Evolutionary conservation across 345 rosid species (phyloP).

Genomic region (Salix koriyanagi): DNA sequence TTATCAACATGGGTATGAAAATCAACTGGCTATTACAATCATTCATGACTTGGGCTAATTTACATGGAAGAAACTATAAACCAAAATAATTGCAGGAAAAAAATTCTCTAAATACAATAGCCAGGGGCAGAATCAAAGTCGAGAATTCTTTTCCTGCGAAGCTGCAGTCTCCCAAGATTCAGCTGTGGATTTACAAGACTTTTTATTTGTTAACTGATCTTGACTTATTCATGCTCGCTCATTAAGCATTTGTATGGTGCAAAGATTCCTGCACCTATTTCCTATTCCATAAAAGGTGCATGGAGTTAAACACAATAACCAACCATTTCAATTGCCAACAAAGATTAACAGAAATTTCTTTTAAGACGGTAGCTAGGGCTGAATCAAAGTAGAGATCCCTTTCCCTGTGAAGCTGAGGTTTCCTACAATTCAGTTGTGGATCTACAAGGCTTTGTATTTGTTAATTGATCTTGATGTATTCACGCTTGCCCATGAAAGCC

Average conservation of each 20-base stretch:
- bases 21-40: background rate
- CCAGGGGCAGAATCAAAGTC: background rate
- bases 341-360: background rate
- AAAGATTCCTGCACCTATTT: background rate
- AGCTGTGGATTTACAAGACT: background rate
- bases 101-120: background rate
- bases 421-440: background rate
- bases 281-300: background rate
- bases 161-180: background rate
- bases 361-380: background rate
- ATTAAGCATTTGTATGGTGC: background rate
- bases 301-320: background rate
- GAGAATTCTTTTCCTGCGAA: background rate
- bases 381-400: background rate
- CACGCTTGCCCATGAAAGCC: background rate
- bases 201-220: background rate
- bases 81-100: too few relatives aligned
- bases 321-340: background rate
- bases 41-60: background rate
- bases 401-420: background rate
- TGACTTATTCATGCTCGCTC: background rate
- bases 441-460: background rate
- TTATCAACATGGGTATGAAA: background rate
- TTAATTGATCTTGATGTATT: background rate
- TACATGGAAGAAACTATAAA: too few relatives aligned